Evolutionary conservation across 2,329 filamentous ascomycete genomes (phyloP).

Genomic region (Alternaria arbusti): DNA sequence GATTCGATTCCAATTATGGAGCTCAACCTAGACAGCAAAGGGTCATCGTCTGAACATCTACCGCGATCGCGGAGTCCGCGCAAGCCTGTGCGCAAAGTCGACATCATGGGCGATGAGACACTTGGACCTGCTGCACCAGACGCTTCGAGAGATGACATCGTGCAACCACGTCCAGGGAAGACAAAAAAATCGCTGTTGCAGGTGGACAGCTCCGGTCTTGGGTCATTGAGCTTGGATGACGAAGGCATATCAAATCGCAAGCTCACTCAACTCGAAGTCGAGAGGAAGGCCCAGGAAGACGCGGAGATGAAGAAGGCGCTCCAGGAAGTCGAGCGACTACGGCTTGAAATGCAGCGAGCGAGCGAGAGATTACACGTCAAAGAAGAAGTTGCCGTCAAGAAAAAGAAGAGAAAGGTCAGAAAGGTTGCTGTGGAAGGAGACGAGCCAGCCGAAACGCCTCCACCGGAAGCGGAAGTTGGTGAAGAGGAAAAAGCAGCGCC

Average conservation of each 20-base stretch:
- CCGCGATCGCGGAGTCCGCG: constrained; percentile 37
- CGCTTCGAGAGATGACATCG: constrained; percentile 38
- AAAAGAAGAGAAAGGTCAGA: constrained; percentile 61
- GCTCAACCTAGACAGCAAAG: constrained; percentile 69
- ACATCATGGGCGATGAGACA: constrained; percentile 58
- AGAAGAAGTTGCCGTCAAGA: constrained; percentile 69
- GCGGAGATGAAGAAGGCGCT: constrained; percentile 88
- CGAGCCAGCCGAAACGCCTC: constrained; percentile 56
- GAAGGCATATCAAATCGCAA: constrained; percentile 32
- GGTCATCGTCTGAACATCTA: constrained; percentile 25
- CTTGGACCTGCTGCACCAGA: constrained; percentile 48
- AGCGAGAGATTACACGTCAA: constrained; percentile 77
- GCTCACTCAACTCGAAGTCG: constrained; percentile 61
- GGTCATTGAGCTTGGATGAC: constrained; percentile 70
- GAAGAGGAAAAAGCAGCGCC: constrained; percentile 18
- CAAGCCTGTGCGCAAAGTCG: constrained; percentile 46
- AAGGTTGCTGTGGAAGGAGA: constrained; percentile 61
- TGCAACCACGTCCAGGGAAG: constrained; percentile 31
- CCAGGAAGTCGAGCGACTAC: constrained; percentile 83
- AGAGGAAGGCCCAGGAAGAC: constrained; percentile 76
- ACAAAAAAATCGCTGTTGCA: constrained; percentile 74
- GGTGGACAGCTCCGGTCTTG: constrained; percentile 85
- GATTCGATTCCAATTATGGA: constrained; percentile 97
- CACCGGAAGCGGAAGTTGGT: constrained; percentile 16
- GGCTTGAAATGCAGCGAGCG: constrained; percentile 87